Percentiles rank a stretch among this genome's conserved stretches.
These are phyloP conservation scores for Lagenidium giganteum DNA, from an alignment of 352 stramenopile genomes.

Conservation along the genomic window DNA sequence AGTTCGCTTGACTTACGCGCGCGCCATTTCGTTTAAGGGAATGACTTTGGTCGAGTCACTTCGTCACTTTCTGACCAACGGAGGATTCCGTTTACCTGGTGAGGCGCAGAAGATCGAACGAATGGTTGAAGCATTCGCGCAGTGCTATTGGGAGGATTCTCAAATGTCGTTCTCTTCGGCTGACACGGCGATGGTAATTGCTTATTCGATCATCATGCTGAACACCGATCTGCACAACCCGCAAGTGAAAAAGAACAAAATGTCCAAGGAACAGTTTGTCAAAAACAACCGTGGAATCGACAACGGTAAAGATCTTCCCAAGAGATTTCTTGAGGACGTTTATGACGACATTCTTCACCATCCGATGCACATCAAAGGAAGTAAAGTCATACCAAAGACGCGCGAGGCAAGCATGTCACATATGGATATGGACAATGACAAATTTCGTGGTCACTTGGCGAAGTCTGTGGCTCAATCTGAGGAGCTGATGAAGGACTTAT, in stretches of 20 bases:
- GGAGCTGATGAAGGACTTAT: conserved; percentile 83
- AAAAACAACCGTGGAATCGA: conserved; percentile 95
- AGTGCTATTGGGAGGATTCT: conserved; percentile 98
- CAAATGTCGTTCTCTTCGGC: conserved; percentile 60
- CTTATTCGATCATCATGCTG: conserved; percentile 90
- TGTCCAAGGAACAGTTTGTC: conserved; percentile 97
- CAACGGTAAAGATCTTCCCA: conserved; percentile 86
- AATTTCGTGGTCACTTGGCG: conserved; percentile 58
- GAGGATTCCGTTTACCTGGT: conserved; percentile 95
- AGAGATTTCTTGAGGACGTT: conserved; percentile 91
- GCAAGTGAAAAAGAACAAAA: conserved; percentile 93
- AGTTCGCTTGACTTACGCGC: conserved; percentile 94
- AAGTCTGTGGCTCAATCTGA: conserved; percentile 79
- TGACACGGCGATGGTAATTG: conserved; percentile 88
- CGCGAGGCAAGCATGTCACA: conserved; percentile 37
- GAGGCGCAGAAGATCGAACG: conserved; percentile 98
- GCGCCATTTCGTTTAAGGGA: conserved; percentile 95
- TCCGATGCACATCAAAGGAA: conserved; percentile 91
- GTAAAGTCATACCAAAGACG: conserved; percentile 40
- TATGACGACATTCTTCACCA: conserved; percentile 94
- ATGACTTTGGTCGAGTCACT: conserved; percentile 97
- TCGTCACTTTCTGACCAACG: conserved; percentile 95
- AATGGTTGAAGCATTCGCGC: conserved; percentile 95
- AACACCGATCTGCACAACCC: conserved; percentile 90
- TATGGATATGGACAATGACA: conserved; percentile 67